Evolutionary conservation across 441 rosid species (phyloP).

Genomic region (Aleurites moluccanus): DNA sequence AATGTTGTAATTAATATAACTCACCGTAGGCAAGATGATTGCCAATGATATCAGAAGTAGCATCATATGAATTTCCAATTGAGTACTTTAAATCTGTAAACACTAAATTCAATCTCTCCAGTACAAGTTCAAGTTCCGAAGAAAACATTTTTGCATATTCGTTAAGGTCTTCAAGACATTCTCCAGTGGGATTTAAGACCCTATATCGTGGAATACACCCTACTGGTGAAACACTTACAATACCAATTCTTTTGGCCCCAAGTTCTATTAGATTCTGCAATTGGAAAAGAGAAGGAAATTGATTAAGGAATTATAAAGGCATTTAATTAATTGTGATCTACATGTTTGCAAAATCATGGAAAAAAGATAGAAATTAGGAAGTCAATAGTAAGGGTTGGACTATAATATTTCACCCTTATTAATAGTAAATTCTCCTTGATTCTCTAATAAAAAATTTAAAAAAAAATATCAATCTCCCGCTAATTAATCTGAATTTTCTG

Average conservation of each 20-base stretch:
- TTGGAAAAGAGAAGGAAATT: not conserved
- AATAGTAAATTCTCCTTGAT: too few species aligned
- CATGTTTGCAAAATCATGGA: too few species aligned
- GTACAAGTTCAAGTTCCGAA: not conserved
- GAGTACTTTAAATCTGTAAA: not conserved
- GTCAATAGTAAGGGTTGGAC: too few species aligned
- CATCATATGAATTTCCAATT: not conserved
- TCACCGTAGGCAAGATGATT: not conserved
- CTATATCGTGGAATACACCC: not conserved
- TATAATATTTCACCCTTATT: too few species aligned
- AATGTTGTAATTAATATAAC: not conserved
- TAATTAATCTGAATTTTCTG: too few species aligned
- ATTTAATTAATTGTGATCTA: too few species aligned
- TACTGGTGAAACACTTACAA: not conserved
- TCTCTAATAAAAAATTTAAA: too few species aligned
- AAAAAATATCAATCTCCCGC: too few species aligned
- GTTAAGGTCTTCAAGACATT: not conserved
- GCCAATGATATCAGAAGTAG: not conserved
- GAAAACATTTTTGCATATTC: not conserved
- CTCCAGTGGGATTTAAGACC: not conserved
- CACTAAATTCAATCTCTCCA: not conserved
- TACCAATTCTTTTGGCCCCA: not conserved
- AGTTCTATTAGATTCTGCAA: not conserved
- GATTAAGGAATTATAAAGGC: too few species aligned
- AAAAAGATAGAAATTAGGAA: too few species aligned